phyloP scores from a whole-genome alignment of 192 early-diverging fungal species.

The Cladochytrium replicatum region DNA sequence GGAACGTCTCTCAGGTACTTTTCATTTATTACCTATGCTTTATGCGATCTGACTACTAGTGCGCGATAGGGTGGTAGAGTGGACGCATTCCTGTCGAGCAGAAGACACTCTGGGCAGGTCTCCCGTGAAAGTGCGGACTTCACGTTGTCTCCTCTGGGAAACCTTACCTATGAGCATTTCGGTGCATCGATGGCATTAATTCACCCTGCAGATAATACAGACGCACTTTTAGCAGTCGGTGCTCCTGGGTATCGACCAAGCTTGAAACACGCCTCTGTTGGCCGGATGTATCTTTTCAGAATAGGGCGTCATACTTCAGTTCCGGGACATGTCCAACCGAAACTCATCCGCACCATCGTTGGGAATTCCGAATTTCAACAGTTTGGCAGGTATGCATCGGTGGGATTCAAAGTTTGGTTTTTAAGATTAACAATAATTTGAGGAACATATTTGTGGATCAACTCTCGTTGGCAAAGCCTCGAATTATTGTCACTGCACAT shows the following conservation, averaged over 20 bases:
- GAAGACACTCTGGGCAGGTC: neutral
- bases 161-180: conserved; percentile 38
- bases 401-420: neutral
- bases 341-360: neutral
- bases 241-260: conserved; percentile 34
- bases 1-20: conserved; percentile 4
- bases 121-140: conserved; percentile 22
- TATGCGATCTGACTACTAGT: neutral
- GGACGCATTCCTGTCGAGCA: conserved; percentile 25
- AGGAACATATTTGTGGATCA: too few species aligned
- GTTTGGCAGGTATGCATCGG: conserved; percentile 2
- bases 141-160: conserved; percentile 19
- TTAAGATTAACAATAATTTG: too few species aligned
- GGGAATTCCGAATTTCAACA: neutral
- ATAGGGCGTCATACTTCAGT: neutral
- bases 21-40: too few species aligned
- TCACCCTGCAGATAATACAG: neutral
- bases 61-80: conserved; percentile 32
- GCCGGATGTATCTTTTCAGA: conserved; percentile 2
- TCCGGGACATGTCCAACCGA: neutral
- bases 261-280: neutral
- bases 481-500: too few species aligned
- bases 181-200: conserved; percentile 26
- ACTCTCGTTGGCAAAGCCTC: too few species aligned
- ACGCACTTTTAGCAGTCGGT: conserved; percentile 33